phyloP scores from a whole-genome alignment of 768 basidiomycete genomes.

The Amanita jacksonii region DNA sequence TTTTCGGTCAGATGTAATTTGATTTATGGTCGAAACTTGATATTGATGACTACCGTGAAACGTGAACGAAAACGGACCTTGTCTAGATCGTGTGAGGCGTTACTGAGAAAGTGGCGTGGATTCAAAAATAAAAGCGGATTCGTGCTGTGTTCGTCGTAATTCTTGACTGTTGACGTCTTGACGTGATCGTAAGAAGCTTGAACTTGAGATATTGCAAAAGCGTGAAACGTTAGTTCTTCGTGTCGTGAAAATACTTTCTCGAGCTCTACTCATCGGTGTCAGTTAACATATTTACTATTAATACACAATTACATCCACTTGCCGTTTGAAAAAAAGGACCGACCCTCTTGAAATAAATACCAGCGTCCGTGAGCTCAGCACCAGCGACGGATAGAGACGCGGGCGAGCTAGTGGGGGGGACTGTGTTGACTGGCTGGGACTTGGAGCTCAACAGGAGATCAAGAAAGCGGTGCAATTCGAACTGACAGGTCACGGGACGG shows the following conservation, averaged over 20 bases:
- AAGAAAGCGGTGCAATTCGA: constrained; percentile 7
- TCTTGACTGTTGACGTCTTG: no score
- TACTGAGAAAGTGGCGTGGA: not conserved
- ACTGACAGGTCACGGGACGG: constrained; percentile 9
- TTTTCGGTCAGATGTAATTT: not conserved
- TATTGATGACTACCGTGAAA: no score
- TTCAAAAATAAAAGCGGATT: constrained; percentile 8
- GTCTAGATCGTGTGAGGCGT: not conserved
- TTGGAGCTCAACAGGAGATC: not conserved
- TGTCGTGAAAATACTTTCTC: constrained; percentile 12
- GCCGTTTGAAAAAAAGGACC: constrained; percentile 14
- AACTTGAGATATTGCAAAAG: no score
- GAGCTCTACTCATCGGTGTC: constrained; percentile 7
- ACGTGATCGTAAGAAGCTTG: no score
- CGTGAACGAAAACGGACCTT: no score
- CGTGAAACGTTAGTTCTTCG: constrained; percentile 11
- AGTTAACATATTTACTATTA: not conserved
- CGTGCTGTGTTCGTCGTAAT: not conserved
- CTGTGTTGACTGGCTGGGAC: not conserved
- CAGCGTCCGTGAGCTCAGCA: constrained; percentile 1
- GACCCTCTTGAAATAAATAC: constrained; percentile 11
- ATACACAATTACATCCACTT: not conserved
- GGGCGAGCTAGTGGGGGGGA: no score
- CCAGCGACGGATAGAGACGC: not conserved
- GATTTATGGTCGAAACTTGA: no score